These are phyloP conservation scores for Schizochytrium sp. DNA, from an alignment of 108 stramenopile species.

Conservation along the genomic window DNA sequence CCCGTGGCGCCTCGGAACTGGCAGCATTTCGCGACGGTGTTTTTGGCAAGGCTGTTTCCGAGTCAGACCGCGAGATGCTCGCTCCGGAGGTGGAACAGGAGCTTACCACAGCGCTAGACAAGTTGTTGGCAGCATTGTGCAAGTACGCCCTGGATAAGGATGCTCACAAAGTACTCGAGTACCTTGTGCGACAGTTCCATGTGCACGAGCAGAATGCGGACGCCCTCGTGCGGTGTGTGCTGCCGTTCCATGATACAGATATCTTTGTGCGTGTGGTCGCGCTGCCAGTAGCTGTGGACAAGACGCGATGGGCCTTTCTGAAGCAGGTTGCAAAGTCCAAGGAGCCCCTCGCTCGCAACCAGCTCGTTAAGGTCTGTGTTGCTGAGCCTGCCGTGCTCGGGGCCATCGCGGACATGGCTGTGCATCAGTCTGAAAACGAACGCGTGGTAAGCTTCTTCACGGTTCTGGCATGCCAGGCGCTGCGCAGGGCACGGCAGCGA, in stretches of 20 bases:
- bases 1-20: neutral
- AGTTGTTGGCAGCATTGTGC: constrained; percentile 2
- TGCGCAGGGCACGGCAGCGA: neutral
- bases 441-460: constrained; percentile 37
- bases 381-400: constrained; percentile 10
- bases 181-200: constrained; percentile 49
- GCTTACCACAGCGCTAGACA: neutral
- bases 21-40: neutral
- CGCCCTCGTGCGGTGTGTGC: constrained; percentile 14
- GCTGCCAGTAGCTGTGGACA: neutral
- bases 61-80: neutral
- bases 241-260: constrained; percentile 28
- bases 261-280: constrained; percentile 1
- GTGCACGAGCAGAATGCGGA: constrained; percentile 32
- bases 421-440: constrained; percentile 42
- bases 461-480: neutral
- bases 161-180: constrained; percentile 46
- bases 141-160: constrained; percentile 14
- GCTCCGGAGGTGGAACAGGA: neutral
- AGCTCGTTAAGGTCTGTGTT: constrained; percentile 37
- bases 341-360: constrained; percentile 15
- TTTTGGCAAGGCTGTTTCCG: constrained; percentile 35
- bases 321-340: neutral
- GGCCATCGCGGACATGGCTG: neutral
- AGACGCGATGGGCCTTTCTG: constrained; percentile 53